Conservation (phyloP, 495 filamentous ascomycete genomes). For the Podospora pseudopauciseta region DNA sequence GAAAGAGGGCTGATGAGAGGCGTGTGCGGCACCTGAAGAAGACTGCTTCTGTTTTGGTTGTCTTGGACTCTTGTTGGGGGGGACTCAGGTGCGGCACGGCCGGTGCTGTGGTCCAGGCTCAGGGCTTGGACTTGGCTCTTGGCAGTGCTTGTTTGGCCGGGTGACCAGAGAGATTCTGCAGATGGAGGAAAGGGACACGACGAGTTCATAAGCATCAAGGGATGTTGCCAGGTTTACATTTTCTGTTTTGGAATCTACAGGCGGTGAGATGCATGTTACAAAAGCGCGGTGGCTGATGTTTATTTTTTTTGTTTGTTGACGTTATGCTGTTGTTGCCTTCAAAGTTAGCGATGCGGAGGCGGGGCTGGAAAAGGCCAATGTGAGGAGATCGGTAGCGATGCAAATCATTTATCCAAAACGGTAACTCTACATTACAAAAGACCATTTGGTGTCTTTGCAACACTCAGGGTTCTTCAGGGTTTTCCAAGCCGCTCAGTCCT, state of each 20-base stretch:
- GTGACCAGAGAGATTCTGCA: not conserved
- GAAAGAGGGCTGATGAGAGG: conserved; percentile 1
- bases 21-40: conserved; percentile 13
- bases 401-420: conserved; percentile 6
- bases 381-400: not conserved
- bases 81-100: conserved; percentile 3
- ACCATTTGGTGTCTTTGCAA: too few species aligned
- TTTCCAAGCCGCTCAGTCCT: too few species aligned
- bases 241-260: not conserved
- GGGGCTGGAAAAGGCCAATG: not conserved
- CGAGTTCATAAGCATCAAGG: not conserved
- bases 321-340: not conserved
- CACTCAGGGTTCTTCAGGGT: too few species aligned
- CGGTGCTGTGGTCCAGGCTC: conserved; percentile 1
- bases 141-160: not conserved
- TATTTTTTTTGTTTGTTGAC: not conserved
- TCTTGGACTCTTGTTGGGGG: conserved; percentile 3
- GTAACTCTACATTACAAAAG: not conserved
- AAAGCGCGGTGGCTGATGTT: not conserved
- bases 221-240: not conserved
- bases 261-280: not conserved
- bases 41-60: conserved; percentile 15
- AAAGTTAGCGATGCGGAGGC: too few species aligned
- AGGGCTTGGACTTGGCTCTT: conserved; percentile 2
- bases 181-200: not conserved